Evolutionary conservation across 305 asterid species (phyloP), one percentile per base, ranked within the genome.

Genomic region (Salvia sclarea): DNA sequence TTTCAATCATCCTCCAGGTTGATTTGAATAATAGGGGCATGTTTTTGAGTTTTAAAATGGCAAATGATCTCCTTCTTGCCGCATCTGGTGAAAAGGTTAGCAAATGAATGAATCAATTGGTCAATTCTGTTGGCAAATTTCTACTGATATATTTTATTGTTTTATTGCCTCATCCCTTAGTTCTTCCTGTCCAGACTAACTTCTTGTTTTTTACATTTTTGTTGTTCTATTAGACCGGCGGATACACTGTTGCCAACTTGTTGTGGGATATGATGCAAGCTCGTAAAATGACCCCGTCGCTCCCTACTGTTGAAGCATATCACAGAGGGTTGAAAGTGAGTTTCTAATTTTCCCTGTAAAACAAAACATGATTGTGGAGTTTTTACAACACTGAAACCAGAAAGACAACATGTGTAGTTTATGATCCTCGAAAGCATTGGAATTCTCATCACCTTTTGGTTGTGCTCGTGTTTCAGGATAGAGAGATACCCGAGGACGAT

Each of bases 41-140:
- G 73, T 70, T 57, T 68, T 45, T 94, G 77, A 78, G 61, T 76
- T 20, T 68, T 14, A 86, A 80, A 75, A 73, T 70, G 82, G 93
- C 86, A 70, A 80, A 69, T 61, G 94, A 87, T 61, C 97, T 94
- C 80, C 96, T 94, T 58, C 80, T 81, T 50, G 78, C 41, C 25
- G 98, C 99, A 55, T 73, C 99, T 41, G 97, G 98, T 81, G 99
- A 94, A 85, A 81, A 85, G 85, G 99, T 85, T 74, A 80, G 79
- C 66, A 66, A 54, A 52, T 33, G 17, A 12, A 70, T 55, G 30
- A 4, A 33, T 25, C 30, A 25, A n/a, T 50, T 9, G 9, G 6
- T 44, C 44, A 33, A 40, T 68, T 74, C 17, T 56, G 50, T 37
- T 30, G 18, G 21, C 72, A 52, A 24, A 41, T 62, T 55, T 44